Evolutionary conservation across 1,284 basidiomycete genomes (phyloP), one percentile per base, ranked within the genome.

Genomic region (Bjerkandera adusta): DNA sequence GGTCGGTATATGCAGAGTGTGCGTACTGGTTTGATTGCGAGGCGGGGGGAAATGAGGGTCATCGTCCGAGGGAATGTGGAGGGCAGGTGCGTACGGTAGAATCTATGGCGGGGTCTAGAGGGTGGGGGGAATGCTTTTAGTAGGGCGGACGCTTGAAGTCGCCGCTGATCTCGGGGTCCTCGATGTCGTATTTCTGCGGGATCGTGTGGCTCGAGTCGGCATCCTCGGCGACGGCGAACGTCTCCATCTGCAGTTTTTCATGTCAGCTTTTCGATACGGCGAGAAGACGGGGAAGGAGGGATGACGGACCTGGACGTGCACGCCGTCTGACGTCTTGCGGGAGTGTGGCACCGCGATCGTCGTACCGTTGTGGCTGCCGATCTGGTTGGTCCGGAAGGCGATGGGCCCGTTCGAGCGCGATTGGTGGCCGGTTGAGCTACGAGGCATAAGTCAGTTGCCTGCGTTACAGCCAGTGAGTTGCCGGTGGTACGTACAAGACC

Each of bases 221-320:
- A 38, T 54, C 57, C 43, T 63, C 61, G 24, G 49, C 55, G 26
- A 63, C 56, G 7, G 61, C 58, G 55, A 61, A 63, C 18, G 59
- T 63, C 49, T 63, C 59, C 61, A 63, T 63, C 60, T 61, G 45
- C 7, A 18, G 5, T 13, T 21, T n/a, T n/a, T n/a, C n/a, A 25
- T 36, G 18, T 33, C 21, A 42, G 30, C 15, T n/a, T 16, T 30
- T 38, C 12, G 34, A 32, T 10, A 41, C 6, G 29, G 11, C 8
- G 16, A 16, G 12, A 15, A 10, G 11, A 20, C 5, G 8, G 15
- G 32, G 24, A 5, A 32, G 26, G 10, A 15, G 27, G n/a, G n/a
- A 11, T 24, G 3, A 52, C 57, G 3, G 35, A 79, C 78, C 69
- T 79, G 76, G 46, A 81, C 71, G 51, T 79, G 79, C 13, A 81